Conservation (phyloP, 805 yeast species). For the Saturnispora hagleri region DNA sequence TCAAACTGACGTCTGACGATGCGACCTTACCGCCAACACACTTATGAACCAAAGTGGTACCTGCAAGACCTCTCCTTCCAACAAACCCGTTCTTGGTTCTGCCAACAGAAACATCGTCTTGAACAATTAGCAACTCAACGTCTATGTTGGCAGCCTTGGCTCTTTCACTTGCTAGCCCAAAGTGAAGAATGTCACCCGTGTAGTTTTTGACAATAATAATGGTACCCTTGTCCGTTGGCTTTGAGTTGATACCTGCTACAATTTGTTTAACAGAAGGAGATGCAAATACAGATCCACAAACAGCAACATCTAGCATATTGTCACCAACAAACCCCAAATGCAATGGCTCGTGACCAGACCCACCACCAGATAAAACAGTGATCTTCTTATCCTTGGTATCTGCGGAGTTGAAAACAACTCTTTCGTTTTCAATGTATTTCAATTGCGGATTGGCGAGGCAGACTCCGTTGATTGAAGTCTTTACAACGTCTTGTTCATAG, state of each 20-base stretch:
- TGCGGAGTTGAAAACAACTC: slow-evolving; percentile 37
- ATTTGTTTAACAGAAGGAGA: slow-evolving; percentile 86
- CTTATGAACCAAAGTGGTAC: slow-evolving; percentile 82
- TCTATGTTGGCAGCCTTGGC: slow-evolving; percentile 69
- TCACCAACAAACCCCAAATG: slow-evolving; percentile 89
- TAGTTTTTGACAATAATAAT: slow-evolving; percentile 80
- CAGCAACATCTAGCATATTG: slow-evolving; percentile 78
- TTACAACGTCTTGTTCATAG: slow-evolving; percentile 8
- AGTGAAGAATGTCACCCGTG: slow-evolving; percentile 90
- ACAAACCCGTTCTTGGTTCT: slow-evolving; percentile 80
- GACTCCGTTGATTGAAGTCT: slow-evolving; percentile 9
- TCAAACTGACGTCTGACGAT: slow-evolving; percentile 29
- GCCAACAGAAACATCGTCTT: slow-evolving; percentile 95
- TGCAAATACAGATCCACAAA: slow-evolving; percentile 86
- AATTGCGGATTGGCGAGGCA: slow-evolving; percentile 42
- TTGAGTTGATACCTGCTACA: slow-evolving; percentile 55
- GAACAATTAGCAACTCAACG: slow-evolving; percentile 67
- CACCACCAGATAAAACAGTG: slow-evolving; percentile 81
- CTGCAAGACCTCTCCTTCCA: slow-evolving; percentile 92
- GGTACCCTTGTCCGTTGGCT: slow-evolving; percentile 50
- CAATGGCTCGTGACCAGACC: slow-evolving; percentile 92
- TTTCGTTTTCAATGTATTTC: slow-evolving; percentile 44
- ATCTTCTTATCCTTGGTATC: slow-evolving; percentile 49
- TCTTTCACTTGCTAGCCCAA: slow-evolving; percentile 85
- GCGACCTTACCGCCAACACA: slow-evolving; percentile 58